Percentiles rank a stretch among this genome's conserved stretches.
phyloP scores from a whole-genome alignment of 345 rosid species.

The Gossypium turneri region DNA sequence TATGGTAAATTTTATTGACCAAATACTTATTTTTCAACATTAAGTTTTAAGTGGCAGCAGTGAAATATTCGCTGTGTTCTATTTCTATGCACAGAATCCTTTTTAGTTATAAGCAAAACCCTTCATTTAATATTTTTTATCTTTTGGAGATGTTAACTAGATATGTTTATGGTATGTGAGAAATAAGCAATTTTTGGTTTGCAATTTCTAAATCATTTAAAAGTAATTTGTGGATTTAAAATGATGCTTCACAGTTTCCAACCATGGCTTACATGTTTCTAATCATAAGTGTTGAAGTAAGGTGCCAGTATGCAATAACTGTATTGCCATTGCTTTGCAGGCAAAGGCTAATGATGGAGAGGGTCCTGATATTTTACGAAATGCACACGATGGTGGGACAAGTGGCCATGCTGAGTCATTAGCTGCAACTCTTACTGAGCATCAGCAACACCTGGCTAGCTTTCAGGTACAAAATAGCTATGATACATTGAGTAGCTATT shows the following conservation, averaged over 20 bases:
- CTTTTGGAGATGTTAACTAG: background rate
- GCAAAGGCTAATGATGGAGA: constrained; percentile 97
- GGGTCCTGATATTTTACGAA: constrained; percentile 91
- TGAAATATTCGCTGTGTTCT: background rate
- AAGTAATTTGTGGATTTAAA: background rate
- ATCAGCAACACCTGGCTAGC: constrained; percentile 97
- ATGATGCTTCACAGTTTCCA: background rate
- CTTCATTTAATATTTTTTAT: background rate
- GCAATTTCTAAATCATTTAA: background rate
- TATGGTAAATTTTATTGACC: background rate
- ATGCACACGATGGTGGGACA: constrained; percentile 61
- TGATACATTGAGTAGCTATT: background rate
- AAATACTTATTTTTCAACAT: background rate
- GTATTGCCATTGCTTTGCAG: constrained; percentile 37
- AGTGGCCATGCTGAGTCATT: constrained; percentile 92
- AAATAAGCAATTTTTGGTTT: background rate
- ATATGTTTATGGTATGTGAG: background rate
- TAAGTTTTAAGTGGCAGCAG: background rate
- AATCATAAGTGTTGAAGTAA: background rate
- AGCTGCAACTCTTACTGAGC: constrained; percentile 85
- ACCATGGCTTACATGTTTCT: constrained; percentile 6
- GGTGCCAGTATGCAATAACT: background rate
- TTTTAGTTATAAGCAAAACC: background rate
- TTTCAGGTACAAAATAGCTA: constrained; percentile 60
- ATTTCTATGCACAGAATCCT: background rate